Conservation (phyloP, 306 rosid species). For the Prunus campanulata region DNA sequence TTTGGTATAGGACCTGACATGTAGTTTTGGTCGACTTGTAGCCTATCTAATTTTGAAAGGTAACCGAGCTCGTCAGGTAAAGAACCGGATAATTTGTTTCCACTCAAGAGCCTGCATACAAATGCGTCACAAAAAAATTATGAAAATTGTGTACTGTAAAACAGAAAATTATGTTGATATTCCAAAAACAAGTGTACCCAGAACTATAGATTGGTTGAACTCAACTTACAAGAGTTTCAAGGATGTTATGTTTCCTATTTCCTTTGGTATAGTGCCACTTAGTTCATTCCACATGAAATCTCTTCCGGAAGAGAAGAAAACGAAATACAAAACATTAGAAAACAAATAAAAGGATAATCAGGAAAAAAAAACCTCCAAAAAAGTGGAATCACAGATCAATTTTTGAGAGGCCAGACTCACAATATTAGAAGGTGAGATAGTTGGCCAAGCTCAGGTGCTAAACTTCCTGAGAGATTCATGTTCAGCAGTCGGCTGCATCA, state of each 20-base stretch:
- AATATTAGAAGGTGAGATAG: conserved; percentile 55
- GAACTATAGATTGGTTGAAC: neutral
- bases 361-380: neutral
- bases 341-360: conserved; percentile 14
- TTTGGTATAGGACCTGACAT: conserved; percentile 47
- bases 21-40: conserved; percentile 44
- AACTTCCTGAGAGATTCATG: conserved; percentile 63
- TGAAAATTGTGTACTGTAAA: neutral
- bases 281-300: conserved; percentile 89
- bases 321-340: conserved; percentile 36
- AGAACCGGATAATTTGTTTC: conserved; percentile 43
- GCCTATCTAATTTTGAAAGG: conserved; percentile 34
- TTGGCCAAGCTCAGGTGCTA: conserved; percentile 69
- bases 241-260: conserved; percentile 59
- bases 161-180: neutral
- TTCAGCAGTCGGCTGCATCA: conserved; percentile 60
- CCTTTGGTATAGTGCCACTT: conserved; percentile 71
- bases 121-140: neutral
- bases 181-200: neutral
- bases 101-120: conserved; percentile 48
- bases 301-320: conserved; percentile 34
- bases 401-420: conserved; percentile 45
- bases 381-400: conserved; percentile 10
- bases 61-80: conserved; percentile 51
- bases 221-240: conserved; percentile 75